Evolutionary conservation across 805 yeast genomes (phyloP), one percentile per base, ranked within the genome.

Genomic region (Wickerhamiella lipophila): DNA sequence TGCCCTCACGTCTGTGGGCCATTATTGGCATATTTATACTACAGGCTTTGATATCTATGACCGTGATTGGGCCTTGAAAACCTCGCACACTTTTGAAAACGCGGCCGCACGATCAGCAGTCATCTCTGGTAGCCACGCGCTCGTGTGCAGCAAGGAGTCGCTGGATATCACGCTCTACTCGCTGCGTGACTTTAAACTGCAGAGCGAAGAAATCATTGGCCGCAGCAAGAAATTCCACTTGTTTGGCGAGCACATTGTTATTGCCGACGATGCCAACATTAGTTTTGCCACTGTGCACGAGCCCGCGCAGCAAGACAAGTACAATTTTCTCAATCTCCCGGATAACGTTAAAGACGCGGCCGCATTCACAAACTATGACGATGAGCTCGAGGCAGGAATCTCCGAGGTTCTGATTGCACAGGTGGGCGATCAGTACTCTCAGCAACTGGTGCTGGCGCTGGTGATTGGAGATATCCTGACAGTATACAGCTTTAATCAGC

Each of bases 401-500:
- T 18, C 40, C 11, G 34, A 40, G 16, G 6, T 40, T 18, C 26
- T 22, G 21, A 38, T 50, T 2, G 26, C 47, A 19, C 34, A 27
- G 6, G 18, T 50, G 2, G 52, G 52, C 16, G 52, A 49, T 26
- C 38, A 21, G 6, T 36, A 26, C 26, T 35, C 18, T n/a, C 7
- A 26, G 2, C 12, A 15, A 11, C 21, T 29, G 5, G 52, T 41
- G 18, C 38, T 49, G 19, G 39, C 27, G 3, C 26, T 56, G 1
- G 51, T 53, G 18, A 19, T 44, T 9, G 55, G 49, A 45, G 53
- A 54, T 23, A 3, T 52, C 2, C 43, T 55, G 22, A 50, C 50
- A 1, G 41, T 56, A 3, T 56, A 58, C 46, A 54, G 53, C 34
- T 46, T 39, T 9, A 35, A 45, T 18, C 63, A 59, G 44, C 68